Evolutionary conservation across 305 asterid genomes (phyloP).

Genomic region (Caryopteris hybrid): DNA sequence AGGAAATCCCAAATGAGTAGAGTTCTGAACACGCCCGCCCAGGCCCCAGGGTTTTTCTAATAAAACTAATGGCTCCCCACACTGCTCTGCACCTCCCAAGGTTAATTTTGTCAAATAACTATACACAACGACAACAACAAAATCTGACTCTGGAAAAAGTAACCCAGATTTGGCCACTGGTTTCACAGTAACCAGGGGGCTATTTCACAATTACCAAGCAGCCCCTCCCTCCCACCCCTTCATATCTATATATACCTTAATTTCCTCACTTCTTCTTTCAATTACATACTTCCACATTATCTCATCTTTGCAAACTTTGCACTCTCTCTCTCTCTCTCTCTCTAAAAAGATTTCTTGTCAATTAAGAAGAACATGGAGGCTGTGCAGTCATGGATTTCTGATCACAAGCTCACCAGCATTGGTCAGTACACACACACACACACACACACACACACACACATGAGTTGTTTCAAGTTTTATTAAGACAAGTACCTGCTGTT

Average conservation of each 20-base stretch:
- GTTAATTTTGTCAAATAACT: background rate
- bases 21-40: too few species aligned
- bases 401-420: slow-evolving; percentile 73
- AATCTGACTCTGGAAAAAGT: too few species aligned
- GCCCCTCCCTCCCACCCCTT: background rate
- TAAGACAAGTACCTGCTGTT: too few species aligned
- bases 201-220: background rate
- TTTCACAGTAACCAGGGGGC: slow-evolving; percentile 36
- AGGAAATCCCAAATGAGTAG: background rate
- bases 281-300: background rate
- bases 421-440: too few species aligned
- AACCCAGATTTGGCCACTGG: slow-evolving; percentile 16
- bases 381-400: slow-evolving; percentile 62
- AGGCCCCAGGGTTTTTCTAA: slow-evolving; percentile 7
- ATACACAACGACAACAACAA: too few species aligned
- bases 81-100: background rate
- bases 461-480: too few species aligned
- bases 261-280: background rate
- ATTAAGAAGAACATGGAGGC: slow-evolving; percentile 41
- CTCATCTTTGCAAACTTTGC: background rate
- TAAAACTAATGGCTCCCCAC: slow-evolving; percentile 21
- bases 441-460: too few species aligned
- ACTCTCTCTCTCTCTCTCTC: too few species aligned
- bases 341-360: background rate
- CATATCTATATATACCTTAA: background rate